These are phyloP conservation scores for Alternaria ethzedia DNA, from an alignment of 2,329 filamentous ascomycete species.

Conservation along the genomic window DNA sequence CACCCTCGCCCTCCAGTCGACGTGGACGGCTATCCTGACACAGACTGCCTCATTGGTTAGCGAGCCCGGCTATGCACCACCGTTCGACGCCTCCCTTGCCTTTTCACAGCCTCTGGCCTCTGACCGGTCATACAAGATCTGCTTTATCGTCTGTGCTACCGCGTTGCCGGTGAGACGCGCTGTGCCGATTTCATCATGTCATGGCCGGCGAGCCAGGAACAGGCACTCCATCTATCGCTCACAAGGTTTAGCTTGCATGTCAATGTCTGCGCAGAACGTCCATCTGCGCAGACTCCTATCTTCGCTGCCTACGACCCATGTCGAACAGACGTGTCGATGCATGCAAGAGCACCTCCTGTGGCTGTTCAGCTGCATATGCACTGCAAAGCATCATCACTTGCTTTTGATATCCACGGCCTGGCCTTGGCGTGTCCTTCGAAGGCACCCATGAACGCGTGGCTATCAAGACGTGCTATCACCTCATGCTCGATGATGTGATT, in stretches of 20 bases:
- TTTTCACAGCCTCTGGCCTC: constrained; percentile 9
- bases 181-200: constrained; percentile 6
- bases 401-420: constrained; percentile 3
- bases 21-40: not conserved
- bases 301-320: constrained; percentile 1
- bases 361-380: constrained; percentile 5
- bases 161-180: constrained; percentile 31
- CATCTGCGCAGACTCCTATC: constrained; percentile 10
- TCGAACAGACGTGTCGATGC: not conserved
- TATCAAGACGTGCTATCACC: not conserved
- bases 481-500: not conserved
- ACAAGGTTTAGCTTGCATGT: not conserved
- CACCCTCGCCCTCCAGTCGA: not conserved
- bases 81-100: constrained; percentile 17
- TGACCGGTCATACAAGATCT: constrained; percentile 37
- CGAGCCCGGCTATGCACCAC: constrained; percentile 16
- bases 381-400: constrained; percentile 3
- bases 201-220: constrained; percentile 12
- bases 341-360: not conserved
- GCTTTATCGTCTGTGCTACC: constrained; percentile 23
- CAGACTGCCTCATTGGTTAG: constrained; percentile 22
- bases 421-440: not conserved
- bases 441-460: not conserved
- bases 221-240: not conserved
- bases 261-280: not conserved